Percentiles rank a stretch among this genome's conserved stretches.
These are phyloP conservation scores for Elaeis oleifera DNA, from an alignment of 202 grass and related monocot genomes.

Conservation along the genomic window DNA sequence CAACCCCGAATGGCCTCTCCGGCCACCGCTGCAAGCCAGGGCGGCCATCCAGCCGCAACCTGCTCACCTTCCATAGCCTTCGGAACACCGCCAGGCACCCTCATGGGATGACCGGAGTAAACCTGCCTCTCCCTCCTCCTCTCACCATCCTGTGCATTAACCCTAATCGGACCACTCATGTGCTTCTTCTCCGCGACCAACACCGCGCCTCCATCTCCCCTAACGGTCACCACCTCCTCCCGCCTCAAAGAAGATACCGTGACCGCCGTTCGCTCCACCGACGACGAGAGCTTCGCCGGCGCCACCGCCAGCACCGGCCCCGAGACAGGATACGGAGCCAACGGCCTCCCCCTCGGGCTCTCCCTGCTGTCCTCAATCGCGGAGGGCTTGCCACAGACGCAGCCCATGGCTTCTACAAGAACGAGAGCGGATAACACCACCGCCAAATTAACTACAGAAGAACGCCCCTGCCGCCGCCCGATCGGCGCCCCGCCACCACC, in stretches of 20 bases:
- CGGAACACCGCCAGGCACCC: constrained; percentile 35
- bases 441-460: too few relatives aligned
- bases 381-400: constrained; percentile 68
- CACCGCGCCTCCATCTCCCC: constrained; percentile 29
- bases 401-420: constrained; percentile 55
- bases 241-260: constrained; percentile 20
- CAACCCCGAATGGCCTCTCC: constrained; percentile 86
- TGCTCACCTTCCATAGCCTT: constrained; percentile 67
- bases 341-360: not conserved
- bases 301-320: not conserved
- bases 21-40: constrained; percentile 77
- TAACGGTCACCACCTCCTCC: constrained; percentile 26
- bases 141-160: constrained; percentile 15
- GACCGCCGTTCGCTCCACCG: too few relatives aligned
- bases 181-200: constrained; percentile 26
- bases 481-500: not conserved
- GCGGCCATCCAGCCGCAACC: constrained; percentile 82
- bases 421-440: not conserved
- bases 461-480: not conserved
- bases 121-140: constrained; percentile 57
- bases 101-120: constrained; percentile 33
- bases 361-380: constrained; percentile 37
- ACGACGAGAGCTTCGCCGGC: constrained; percentile 28
- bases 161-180: constrained; percentile 29
- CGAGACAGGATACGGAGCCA: constrained; percentile 1